A percentile compares a stretch with the other conserved stretches of the same genome.
Evolutionary conservation across 1,284 basidiomycete genomes (phyloP).

Genomic region (Malassezia furfur): DNA sequence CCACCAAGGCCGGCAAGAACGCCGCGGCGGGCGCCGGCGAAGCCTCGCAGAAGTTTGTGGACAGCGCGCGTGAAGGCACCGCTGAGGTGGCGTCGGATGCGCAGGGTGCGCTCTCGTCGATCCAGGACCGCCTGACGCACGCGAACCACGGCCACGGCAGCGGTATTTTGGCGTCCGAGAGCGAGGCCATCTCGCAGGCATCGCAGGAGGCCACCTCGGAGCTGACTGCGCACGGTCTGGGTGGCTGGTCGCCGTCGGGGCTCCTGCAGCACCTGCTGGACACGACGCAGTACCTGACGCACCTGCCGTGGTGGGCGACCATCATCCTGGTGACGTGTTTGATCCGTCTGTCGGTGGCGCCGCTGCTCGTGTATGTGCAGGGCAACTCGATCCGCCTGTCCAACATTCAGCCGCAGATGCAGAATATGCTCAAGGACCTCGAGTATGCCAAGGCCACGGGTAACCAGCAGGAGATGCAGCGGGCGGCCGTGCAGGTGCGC

Average conservation of each 20-base stretch:
- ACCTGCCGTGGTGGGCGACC: constrained; percentile 49
- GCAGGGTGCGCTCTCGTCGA: not conserved
- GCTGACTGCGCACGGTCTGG: constrained; percentile 65
- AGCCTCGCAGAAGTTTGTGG: not conserved
- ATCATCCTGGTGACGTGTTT: constrained; percentile 64
- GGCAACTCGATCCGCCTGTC: constrained; percentile 64
- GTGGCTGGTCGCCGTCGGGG: constrained; percentile 52
- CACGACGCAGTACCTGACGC: constrained; percentile 62
- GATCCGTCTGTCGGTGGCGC: constrained; percentile 63
- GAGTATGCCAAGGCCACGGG: constrained; percentile 51
- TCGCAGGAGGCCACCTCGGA: constrained; percentile 50
- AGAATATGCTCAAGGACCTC: constrained; percentile 55
- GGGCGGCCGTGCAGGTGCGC: constrained; percentile 56
- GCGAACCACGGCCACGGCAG: not conserved
- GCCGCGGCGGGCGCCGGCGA: not conserved
- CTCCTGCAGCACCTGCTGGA: constrained; percentile 62
- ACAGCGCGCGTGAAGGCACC: not conserved
- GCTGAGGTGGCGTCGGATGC: not conserved
- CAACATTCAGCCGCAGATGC: constrained; percentile 59
- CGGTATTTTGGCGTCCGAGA: not conserved
- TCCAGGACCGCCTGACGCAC: constrained; percentile 10
- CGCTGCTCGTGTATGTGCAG: constrained; percentile 60
- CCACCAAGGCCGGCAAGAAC: not conserved
- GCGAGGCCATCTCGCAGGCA: constrained; percentile 2
- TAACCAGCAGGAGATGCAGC: constrained; percentile 57